Evolutionary conservation across 2,329 filamentous ascomycete genomes (phyloP).

Genomic region (Fusarium miscanthi): DNA sequence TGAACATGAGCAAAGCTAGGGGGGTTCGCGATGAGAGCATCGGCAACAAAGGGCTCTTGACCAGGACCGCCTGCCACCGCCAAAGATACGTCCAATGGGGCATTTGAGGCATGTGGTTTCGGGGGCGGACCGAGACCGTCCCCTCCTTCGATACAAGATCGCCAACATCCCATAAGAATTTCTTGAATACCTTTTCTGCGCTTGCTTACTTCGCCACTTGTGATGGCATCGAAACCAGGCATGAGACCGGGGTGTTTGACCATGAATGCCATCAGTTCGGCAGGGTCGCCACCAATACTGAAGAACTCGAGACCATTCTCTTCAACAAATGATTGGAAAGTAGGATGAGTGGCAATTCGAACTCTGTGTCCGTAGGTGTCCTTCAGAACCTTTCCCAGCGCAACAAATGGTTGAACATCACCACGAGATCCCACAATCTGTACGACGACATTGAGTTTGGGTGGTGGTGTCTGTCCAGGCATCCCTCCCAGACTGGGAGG

Average conservation of each 20-base stretch:
- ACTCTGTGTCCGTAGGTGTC: conserved; percentile 76
- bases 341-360: conserved; percentile 77
- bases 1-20: conserved; percentile 82
- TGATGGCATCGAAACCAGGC: conserved; percentile 81
- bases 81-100: conserved; percentile 55
- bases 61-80: conserved; percentile 54
- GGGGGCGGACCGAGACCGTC: conserved; percentile 68
- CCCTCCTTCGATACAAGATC: conserved; percentile 83
- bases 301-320: conserved; percentile 81
- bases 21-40: conserved; percentile 82
- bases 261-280: conserved; percentile 88
- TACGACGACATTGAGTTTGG: conserved; percentile 75
- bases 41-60: conserved; percentile 79
- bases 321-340: conserved; percentile 75
- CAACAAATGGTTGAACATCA: conserved; percentile 81
- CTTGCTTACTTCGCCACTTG: conserved; percentile 80
- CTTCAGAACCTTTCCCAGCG: conserved; percentile 73
- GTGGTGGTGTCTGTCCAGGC: conserved; percentile 66
- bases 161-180: conserved; percentile 88
- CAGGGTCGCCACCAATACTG: conserved; percentile 79
- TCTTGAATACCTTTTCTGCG: conserved; percentile 79
- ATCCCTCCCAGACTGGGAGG: conserved; percentile 76
- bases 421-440: conserved; percentile 80
- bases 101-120: conserved; percentile 59
- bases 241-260: conserved; percentile 89